Evolutionary conservation across 768 basidiomycete species (phyloP), one percentile per base, ranked within the genome.

Genomic region (Leucosporidium scottii): DNA sequence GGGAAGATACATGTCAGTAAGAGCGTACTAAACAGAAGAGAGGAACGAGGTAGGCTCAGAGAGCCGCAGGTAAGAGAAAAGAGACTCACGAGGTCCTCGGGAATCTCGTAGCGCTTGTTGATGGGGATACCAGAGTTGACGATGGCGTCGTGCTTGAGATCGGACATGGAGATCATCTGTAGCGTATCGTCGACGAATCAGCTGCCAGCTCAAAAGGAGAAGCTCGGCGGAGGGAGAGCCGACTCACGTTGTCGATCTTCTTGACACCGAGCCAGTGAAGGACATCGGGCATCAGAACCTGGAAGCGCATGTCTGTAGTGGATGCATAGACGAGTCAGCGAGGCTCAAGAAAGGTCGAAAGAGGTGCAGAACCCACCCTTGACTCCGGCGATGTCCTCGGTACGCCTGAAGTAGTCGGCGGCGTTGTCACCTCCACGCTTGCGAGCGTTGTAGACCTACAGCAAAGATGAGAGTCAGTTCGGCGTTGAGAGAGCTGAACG

Each of bases 341-440:
- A 51, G 5, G 62, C 53, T 25, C 39, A 1, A 27, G 25, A 23
- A 21, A 0, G 28, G 25, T 17, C 28, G 23, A 44, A 7, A 20
- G 54, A 34, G 48, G 48, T 3, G 54, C 68, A 31, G 65, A 48
- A 59, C 72, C 25, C 31, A 73, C 78, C 79, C 66, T 80, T 78
- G 66, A 96, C 93, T 13, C 93, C 93, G 0, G 93, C 93, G 67
- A 97, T 90, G 71, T 89, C 81, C 79, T 93, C 93, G 0, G 94
- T 97, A 8, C 87, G 86, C 77, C 89, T 87, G 83, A 98, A 97
- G 81, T 98, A 98, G 76, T 87, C 86, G 79, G 91, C 87, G 1
- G 94, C 94, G 1, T 85, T 85, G 79, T 98, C 94, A 9, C 92
- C 93, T 4, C 88, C 90, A 54, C 94, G 87, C 79, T 98, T 97